Conservation (phyloP, 2,329 filamentous ascomycete genomes). For the Stachybotrys chlorohalonatus region DNA sequence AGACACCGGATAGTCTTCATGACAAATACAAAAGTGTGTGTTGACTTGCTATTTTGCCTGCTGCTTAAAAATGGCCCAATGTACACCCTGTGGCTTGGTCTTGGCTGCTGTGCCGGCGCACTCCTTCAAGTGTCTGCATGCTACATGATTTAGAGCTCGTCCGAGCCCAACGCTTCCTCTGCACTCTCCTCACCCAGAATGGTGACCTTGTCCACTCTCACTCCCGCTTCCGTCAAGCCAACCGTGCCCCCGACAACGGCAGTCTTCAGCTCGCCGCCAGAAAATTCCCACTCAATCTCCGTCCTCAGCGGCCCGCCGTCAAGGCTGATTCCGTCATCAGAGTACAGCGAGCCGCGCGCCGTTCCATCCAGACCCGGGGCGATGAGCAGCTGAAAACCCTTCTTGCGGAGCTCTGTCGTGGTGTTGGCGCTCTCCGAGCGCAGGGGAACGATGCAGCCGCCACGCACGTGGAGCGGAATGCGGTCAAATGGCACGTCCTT, state of each 20-base stretch:
- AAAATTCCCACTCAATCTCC: neutral
- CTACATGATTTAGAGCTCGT: neutral
- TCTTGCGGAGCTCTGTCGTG: conserved; percentile 49
- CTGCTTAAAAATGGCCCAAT: neutral
- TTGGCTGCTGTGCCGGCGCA: too few species aligned
- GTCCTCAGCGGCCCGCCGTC: neutral
- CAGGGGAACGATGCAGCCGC: conserved; percentile 53
- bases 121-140: neutral
- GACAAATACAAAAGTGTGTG: neutral
- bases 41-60: neutral
- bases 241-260: neutral
- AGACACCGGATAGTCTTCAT: too few species aligned
- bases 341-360: conserved; percentile 57
- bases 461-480: conserved; percentile 56
- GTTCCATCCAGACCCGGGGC: conserved; percentile 52
- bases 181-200: neutral
- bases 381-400: conserved; percentile 61
- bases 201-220: neutral
- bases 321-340: conserved; percentile 65
- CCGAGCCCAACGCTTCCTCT: neutral
- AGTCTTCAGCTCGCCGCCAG: neutral
- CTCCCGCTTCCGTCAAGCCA: neutral
- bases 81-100: neutral
- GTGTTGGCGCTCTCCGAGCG: conserved; percentile 48
- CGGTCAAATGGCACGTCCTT: conserved; percentile 28